Base-by-base conservation (phyloP, 2,329 filamentous ascomycete genomes). In the Ophiostoma populinum region DNA sequence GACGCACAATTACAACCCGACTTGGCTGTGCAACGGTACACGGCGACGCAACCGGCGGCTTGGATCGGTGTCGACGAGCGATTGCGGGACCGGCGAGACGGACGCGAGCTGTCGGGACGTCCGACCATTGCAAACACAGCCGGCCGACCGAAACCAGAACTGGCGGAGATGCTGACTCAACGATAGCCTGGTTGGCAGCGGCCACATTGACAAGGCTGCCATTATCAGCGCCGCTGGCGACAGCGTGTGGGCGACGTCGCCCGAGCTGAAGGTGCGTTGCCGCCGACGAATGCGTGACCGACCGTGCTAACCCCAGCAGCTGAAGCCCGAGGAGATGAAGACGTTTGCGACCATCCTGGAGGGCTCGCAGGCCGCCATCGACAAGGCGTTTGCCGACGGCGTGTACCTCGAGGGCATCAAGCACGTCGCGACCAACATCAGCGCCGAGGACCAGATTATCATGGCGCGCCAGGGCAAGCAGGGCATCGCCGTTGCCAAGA, bases 401-500 rank as follows among this genome's bases (percentile, higher is more conserved):
- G 55, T 94, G 51, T 69, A 81, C 59, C 57, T 94, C 48, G 74
- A 58, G 32, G 80, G 79, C 44, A 72, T 77, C 52, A 80, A 81
- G 58, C 94, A 77, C 56, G 69, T 94, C 53, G 65, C 77, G 51
- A 67, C 81, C 54, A 75, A 70, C 52, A 71, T 76, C 35, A 29
- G 25, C 28, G 18, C 30, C n/a, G 80, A 86, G 42, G 83, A 80
- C 21, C 40, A 30, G 31, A 38, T 45, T 16, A 20, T 37, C 8
- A 41, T 36, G 31, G 19, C 39, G 22, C 42, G 43, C 26, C 40
- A 45, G 38, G 83, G 80, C 48, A 81, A 77, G 54, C 71, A 77
- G 53, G 90, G 90, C 45, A 60, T 93, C 50, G 66, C 78, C 52
- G 71, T 90, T 49, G 75, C 76, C 59, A 92, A 92, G 67, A 92